Evolutionary conservation across 305 asterid genomes (phyloP), one percentile per base, ranked within the genome.

Genomic region (Ajuga reptans): DNA sequence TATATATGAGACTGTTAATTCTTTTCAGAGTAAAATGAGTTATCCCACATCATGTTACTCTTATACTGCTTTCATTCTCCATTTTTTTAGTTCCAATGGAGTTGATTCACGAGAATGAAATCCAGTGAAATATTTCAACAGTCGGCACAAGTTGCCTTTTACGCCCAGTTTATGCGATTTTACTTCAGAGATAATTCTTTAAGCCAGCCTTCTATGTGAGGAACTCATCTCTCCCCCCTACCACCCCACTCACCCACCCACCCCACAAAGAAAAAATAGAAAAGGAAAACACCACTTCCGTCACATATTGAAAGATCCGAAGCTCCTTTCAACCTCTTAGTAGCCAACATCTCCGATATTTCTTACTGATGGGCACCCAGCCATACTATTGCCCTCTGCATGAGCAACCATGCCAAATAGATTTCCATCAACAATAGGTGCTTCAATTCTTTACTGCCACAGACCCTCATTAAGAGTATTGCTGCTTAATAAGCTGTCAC

Each of bases 21-120:
- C 47, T 31, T 47, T 31, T 24, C 70, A 36, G 12, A 5, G n/a
- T 46, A 14, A 64, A 47, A 12, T 4, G 9, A 45, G 29, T 63
- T 27, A 46, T 60, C 11, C 36, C 10, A 1, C 33, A 21, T 21
- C 17, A 5, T 62, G 36, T 43, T 27, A 5, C 7, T 11, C 53
- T 37, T 1, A 10, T 6, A 59, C 9, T 8, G n/a, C 66, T 39
- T 37, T 37, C 66, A 27, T 39, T 39, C 17, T 39, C 66, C 17
- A 14, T 5, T 36, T 36, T 33, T 33, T 33, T 34, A 57, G 65
- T 59, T 15, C 6, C 15, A 63, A 31, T 8, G 15, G 52, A 47
- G 34, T 60, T 41, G 54, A 21, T 56, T 77, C 42, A 45, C 31
- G 17, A 50, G 64, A 74, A 42, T 51, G 33, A 69, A 31, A 31